A percentile compares a stretch with the other conserved stretches of the same genome.
Conservation (phyloP, 2,329 filamentous ascomycete species). For the Apiospora aurea region DNA sequence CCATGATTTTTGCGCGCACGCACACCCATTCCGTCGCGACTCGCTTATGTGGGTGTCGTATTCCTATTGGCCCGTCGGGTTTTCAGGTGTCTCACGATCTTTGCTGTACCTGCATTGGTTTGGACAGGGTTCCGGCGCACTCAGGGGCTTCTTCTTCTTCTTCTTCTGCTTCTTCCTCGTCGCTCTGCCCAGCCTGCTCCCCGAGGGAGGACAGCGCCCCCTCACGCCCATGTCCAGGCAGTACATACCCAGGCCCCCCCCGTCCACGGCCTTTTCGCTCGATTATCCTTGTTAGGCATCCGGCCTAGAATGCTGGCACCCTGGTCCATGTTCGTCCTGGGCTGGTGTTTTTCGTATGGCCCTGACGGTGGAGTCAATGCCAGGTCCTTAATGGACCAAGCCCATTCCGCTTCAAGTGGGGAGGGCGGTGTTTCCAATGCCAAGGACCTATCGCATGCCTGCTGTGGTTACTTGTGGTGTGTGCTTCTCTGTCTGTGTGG, state of each 20-base stretch:
- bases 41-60: neutral
- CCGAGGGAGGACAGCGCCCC: neutral
- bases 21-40: neutral
- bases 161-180: neutral
- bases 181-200: neutral
- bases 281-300: slow-evolving; percentile 1
- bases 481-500: slow-evolving; percentile 1
- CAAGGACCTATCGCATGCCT: slow-evolving; percentile 11
- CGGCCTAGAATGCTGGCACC: slow-evolving; percentile 6
- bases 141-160: neutral
- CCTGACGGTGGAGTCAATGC: slow-evolving; percentile 11
- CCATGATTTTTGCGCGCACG: neutral
- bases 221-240: neutral
- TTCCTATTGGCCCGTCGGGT: slow-evolving; percentile 2
- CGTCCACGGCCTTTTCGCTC: neutral
- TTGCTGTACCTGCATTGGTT: slow-evolving; percentile 17
- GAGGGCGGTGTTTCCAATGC: slow-evolving; percentile 17
- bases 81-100: slow-evolving; percentile 21
- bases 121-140: neutral
- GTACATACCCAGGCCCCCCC: too few species aligned
- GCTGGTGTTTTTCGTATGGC: slow-evolving; percentile 14
- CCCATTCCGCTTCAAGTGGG: slow-evolving; percentile 18
- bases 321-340: slow-evolving; percentile 6
- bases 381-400: slow-evolving; percentile 21
- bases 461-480: too few species aligned